These are phyloP conservation scores for Plasmodium inui DNA, from an alignment of 169 alveolate genomes.

Conservation along the genomic window DNA sequence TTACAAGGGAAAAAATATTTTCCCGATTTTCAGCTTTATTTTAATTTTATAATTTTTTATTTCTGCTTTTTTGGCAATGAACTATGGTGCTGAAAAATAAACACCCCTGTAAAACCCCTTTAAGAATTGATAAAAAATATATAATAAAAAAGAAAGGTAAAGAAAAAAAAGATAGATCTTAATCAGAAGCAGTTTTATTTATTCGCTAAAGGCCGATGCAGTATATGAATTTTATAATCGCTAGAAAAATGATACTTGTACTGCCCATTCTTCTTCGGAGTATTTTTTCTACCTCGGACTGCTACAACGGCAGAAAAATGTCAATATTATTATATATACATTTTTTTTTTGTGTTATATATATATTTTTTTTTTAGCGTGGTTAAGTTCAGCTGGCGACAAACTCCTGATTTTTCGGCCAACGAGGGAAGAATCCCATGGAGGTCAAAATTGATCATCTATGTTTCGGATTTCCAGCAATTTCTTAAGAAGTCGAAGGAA, in stretches of 20 bases:
- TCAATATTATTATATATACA: not conserved
- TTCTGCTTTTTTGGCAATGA: not conserved
- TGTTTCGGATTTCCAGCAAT: conserved; percentile 47
- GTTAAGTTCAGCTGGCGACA: conserved; percentile 75
- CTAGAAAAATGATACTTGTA: too few relatives aligned
- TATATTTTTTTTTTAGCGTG: not conserved
- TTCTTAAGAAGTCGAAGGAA: conserved; percentile 12
- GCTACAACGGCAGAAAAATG: not conserved
- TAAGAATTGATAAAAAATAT: too few relatives aligned
- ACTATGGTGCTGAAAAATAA: too few relatives aligned
- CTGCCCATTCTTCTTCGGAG: not conserved
- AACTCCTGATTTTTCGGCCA: conserved; percentile 22
- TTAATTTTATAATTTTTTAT: too few relatives aligned
- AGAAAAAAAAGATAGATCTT: too few relatives aligned
- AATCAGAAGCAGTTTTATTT: too few relatives aligned
- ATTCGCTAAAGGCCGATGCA: not conserved
- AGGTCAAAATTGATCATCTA: conserved; percentile 31
- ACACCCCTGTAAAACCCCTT: too few relatives aligned
- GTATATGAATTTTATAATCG: not conserved
- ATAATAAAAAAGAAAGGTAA: not conserved
- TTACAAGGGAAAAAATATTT: not conserved
- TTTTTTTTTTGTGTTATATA: not conserved
- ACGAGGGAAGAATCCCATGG: not conserved
- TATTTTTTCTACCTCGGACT: too few relatives aligned
- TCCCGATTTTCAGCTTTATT: too few relatives aligned